Evolutionary conservation across 495 filamentous ascomycete genomes (phyloP).

Genomic region (Oidiodendron maius): DNA sequence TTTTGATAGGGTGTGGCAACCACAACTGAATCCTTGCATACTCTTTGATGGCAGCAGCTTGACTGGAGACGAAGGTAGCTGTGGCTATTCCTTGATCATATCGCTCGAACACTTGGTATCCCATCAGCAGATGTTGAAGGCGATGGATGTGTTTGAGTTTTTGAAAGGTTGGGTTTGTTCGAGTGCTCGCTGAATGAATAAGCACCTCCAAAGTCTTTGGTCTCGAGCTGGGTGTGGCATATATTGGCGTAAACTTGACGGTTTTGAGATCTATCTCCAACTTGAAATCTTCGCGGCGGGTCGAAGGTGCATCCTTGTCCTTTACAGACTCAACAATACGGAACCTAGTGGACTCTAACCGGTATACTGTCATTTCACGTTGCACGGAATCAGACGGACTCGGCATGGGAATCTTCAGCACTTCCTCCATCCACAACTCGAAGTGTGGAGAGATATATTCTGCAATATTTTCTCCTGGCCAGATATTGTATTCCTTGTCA

Average conservation of each 20-base stretch:
- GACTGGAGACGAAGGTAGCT: conserved; percentile 8
- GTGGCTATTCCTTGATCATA: conserved; percentile 14
- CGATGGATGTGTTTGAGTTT: conserved; percentile 6
- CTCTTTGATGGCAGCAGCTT: conserved; percentile 3
- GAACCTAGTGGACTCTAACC: conserved; percentile 5
- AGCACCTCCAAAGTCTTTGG: conserved; percentile 8
- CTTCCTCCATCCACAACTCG: conserved; percentile 8
- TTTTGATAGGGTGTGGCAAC: conserved; percentile 5
- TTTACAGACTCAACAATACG: conserved; percentile 7
- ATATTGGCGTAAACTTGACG: conserved; percentile 7
- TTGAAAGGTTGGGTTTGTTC: conserved; percentile 6
- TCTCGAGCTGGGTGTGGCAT: conserved; percentile 9
- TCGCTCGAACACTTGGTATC: conserved; percentile 11
- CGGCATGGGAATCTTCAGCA: conserved; percentile 9
- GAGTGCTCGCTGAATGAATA: not conserved
- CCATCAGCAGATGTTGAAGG: conserved; percentile 10
- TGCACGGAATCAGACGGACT: conserved; percentile 1
- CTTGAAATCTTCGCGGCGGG: conserved; percentile 9
- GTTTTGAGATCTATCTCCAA: conserved; percentile 13
- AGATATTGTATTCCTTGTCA: conserved; percentile 7
- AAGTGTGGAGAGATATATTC: conserved; percentile 9
- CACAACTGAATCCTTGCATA: conserved; percentile 11
- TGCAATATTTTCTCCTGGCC: conserved; percentile 11
- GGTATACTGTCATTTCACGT: conserved; percentile 1
- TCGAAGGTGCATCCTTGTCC: conserved; percentile 1